phyloP scores from a whole-genome alignment of 768 basidiomycete genomes.

The Pleurotus giganteus region DNA sequence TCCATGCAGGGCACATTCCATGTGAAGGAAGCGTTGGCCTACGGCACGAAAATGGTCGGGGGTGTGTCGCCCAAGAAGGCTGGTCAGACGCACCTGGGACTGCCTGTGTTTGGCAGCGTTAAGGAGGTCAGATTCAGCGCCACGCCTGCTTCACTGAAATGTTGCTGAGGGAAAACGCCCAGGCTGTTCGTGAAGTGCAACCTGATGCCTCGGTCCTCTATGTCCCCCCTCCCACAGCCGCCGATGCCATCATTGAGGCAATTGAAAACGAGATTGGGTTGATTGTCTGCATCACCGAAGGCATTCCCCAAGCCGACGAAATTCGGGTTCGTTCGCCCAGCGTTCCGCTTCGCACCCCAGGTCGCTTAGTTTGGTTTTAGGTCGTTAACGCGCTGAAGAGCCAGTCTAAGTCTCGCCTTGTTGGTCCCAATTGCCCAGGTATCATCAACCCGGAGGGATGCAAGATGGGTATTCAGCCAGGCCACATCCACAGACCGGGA shows the following conservation, averaged over 20 bases:
- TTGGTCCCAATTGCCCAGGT: slow-evolving; percentile 98
- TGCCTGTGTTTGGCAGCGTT: slow-evolving; percentile 92
- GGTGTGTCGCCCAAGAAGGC: slow-evolving; percentile 97
- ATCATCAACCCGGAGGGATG: slow-evolving; percentile 96
- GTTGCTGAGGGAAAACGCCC: slow-evolving; percentile 11
- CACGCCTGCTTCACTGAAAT: not conserved
- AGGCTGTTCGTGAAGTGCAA: slow-evolving; percentile 84
- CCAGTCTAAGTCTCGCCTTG: slow-evolving; percentile 92
- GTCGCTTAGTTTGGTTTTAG: slow-evolving; percentile 31
- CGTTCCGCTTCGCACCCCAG: not conserved
- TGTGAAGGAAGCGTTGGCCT: slow-evolving; percentile 87
- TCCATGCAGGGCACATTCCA: slow-evolving; percentile 88
- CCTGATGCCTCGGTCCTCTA: slow-evolving; percentile 97
- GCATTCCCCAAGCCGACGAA: slow-evolving; percentile 97
- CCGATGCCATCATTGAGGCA: slow-evolving; percentile 97
- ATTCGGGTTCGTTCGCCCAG: slow-evolving; percentile 59
- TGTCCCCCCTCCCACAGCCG: slow-evolving; percentile 95
- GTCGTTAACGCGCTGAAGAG: slow-evolving; percentile 92
- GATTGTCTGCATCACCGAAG: slow-evolving; percentile 98
- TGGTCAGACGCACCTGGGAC: slow-evolving; percentile 90
- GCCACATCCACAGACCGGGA: slow-evolving; percentile 95
- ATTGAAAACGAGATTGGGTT: slow-evolving; percentile 97
- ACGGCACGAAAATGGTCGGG: slow-evolving; percentile 97
- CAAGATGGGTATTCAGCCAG: slow-evolving; percentile 99
- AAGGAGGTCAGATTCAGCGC: slow-evolving; percentile 62